phyloP scores from a whole-genome alignment of 1,284 basidiomycete genomes.

The Earliella scabrosa region DNA sequence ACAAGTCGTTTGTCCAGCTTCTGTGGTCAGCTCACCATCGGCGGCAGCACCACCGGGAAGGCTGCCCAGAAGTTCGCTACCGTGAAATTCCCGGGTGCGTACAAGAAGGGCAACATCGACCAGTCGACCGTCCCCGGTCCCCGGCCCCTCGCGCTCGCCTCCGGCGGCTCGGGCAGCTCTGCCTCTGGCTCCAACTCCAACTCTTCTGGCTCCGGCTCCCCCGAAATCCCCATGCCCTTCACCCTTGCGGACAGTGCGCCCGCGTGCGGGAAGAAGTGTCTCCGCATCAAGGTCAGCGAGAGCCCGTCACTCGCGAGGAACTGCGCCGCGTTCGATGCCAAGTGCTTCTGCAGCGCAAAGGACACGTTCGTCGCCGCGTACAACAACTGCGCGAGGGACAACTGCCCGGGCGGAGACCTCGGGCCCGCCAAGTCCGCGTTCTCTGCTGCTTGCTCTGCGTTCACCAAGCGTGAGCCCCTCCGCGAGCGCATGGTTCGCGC shows the following conservation, averaged over 20 bases:
- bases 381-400: constrained; percentile 1
- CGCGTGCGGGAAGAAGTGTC: neutral
- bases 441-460: neutral
- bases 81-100: neutral
- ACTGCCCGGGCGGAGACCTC: neutral
- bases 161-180: neutral
- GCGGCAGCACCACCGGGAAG: neutral
- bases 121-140: neutral
- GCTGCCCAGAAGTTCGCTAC: constrained; percentile 1
- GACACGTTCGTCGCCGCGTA: neutral
- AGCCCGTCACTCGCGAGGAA: neutral
- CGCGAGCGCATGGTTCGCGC: neutral
- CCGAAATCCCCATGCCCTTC: neutral
- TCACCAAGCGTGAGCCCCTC: neutral
- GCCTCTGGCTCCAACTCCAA: too few relatives aligned
- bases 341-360: neutral
- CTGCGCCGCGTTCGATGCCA: neutral
- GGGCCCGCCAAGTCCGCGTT: neutral
- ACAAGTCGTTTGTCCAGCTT: too few relatives aligned
- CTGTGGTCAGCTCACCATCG: neutral
- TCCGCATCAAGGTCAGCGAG: neutral
- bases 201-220: neutral
- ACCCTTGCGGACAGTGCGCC: neutral
- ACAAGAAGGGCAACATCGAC: constrained; percentile 2
- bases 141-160: neutral